phyloP scores from a whole-genome alignment of 768 basidiomycete species.

The Termitomyces sp. region DNA sequence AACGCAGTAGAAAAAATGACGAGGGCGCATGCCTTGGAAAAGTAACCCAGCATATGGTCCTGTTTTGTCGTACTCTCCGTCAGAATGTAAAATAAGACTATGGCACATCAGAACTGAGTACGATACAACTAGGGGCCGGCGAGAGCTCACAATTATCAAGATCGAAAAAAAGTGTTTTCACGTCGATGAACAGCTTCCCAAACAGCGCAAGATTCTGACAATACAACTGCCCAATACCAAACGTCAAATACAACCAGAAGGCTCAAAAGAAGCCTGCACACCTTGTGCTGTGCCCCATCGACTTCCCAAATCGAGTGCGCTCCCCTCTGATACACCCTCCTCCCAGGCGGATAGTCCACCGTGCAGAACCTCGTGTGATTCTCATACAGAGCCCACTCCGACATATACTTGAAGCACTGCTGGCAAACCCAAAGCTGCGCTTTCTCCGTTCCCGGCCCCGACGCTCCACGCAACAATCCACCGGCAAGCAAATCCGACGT shows the following conservation, averaged over 20 bases:
- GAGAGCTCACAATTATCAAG: constrained; percentile 71
- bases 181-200: constrained; percentile 98
- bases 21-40: constrained; percentile 50
- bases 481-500: constrained; percentile 74
- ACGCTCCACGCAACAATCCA: constrained; percentile 45
- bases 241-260: neutral
- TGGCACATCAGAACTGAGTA: neutral
- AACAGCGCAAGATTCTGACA: constrained; percentile 96
- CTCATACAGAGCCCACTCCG: constrained; percentile 67
- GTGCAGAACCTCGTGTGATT: constrained; percentile 69
- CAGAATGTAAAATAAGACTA: constrained; percentile 90
- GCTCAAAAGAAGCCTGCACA: constrained; percentile 27
- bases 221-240: constrained; percentile 61
- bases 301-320: constrained; percentile 95
- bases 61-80: constrained; percentile 79
- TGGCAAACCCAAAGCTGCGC: constrained; percentile 82
- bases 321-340: constrained; percentile 87
- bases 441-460: constrained; percentile 36
- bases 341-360: constrained; percentile 75
- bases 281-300: constrained; percentile 85
- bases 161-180: constrained; percentile 94
- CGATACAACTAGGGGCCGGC: neutral
- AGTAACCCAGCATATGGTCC: constrained; percentile 79
- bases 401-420: constrained; percentile 96
- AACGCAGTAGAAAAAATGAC: neutral